phyloP scores from a whole-genome alignment of 2,329 filamentous ascomycete species.

The Colletotrichum sp. region DNA sequence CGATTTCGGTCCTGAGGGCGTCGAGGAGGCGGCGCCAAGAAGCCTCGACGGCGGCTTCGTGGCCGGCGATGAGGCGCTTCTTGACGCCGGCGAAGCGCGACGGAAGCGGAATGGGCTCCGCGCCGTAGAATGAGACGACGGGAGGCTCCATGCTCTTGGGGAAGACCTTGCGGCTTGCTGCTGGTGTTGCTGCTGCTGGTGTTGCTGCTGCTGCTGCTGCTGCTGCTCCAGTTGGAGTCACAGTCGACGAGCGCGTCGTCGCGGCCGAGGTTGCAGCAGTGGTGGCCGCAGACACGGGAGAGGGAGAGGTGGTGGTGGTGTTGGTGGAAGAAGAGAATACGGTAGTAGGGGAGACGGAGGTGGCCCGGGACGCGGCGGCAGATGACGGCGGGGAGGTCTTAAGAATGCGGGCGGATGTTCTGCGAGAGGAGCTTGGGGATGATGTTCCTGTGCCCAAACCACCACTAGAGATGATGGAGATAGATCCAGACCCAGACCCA shows the following conservation, averaged over 20 bases:
- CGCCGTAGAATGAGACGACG: slow-evolving; percentile 62
- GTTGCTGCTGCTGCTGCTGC: background rate
- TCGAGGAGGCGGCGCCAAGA: slow-evolving; percentile 46
- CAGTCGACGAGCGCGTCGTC: slow-evolving; percentile 12
- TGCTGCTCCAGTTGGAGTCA: background rate
- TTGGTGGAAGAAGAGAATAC: background rate
- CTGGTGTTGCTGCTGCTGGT: background rate
- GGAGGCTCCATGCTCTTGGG: slow-evolving; percentile 33
- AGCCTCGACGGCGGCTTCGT: slow-evolving; percentile 38
- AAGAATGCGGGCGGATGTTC: slow-evolving; percentile 17
- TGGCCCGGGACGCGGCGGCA: slow-evolving; percentile 7
- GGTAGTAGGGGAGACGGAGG: slow-evolving; percentile 13
- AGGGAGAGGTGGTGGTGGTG: background rate
- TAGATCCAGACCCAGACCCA: background rate
- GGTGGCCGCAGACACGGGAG: background rate
- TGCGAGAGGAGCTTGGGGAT: background rate
- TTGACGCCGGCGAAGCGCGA: slow-evolving; percentile 47
- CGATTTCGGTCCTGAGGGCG: slow-evolving; percentile 41
- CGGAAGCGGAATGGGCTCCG: slow-evolving; percentile 46
- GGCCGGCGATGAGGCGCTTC: slow-evolving; percentile 39
- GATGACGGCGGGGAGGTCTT: slow-evolving; percentile 22
- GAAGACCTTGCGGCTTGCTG: slow-evolving; percentile 21
- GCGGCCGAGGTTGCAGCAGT: background rate
- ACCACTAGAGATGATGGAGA: background rate
- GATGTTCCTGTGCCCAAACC: background rate